A percentile compares a stretch with the other conserved stretches of the same genome.
Evolutionary conservation across 495 filamentous ascomycete species (phyloP).

Genomic region (Aspergillus steynii): DNA sequence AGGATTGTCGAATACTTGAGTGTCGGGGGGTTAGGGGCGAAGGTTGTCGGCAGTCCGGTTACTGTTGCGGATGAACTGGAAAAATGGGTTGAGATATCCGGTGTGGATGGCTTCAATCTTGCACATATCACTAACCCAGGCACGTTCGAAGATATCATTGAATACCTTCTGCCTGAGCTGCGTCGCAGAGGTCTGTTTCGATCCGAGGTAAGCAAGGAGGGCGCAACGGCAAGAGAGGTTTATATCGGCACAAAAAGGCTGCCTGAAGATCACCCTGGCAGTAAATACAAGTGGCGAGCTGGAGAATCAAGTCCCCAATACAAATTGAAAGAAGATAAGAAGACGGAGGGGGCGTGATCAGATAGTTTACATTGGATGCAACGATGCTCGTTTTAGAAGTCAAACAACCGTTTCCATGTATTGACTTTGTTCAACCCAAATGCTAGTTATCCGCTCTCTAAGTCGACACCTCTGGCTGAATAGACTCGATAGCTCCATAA

Average conservation of each 20-base stretch:
- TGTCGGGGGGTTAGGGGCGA: slow-evolving; percentile 50
- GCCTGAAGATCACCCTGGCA: slow-evolving; percentile 32
- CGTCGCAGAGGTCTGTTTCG: slow-evolving; percentile 50
- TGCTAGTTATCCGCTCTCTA: background rate
- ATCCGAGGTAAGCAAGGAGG: slow-evolving; percentile 47
- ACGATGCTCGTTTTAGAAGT: too few relatives aligned
- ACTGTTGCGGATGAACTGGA: slow-evolving; percentile 53
- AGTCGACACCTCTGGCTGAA: background rate
- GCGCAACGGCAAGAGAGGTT: slow-evolving; percentile 54
- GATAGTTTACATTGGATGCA: too few relatives aligned
- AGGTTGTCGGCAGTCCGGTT: slow-evolving; percentile 45
- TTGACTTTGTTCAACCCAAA: too few relatives aligned
- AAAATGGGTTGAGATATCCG: slow-evolving; percentile 46
- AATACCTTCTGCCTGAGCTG: slow-evolving; percentile 55
- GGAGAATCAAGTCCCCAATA: slow-evolving; percentile 25
- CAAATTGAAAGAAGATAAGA: too few relatives aligned
- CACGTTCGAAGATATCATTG: slow-evolving; percentile 56
- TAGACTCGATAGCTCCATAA: background rate
- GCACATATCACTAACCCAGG: slow-evolving; percentile 54
- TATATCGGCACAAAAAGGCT: slow-evolving; percentile 36
- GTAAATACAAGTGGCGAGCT: slow-evolving; percentile 33
- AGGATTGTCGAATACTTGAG: slow-evolving; percentile 55
- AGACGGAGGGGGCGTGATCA: too few relatives aligned
- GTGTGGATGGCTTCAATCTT: slow-evolving; percentile 56
- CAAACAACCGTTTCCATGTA: too few relatives aligned